phyloP scores from a whole-genome alignment of 2,329 filamentous ascomycete genomes.

The Fusarium palustre region DNA sequence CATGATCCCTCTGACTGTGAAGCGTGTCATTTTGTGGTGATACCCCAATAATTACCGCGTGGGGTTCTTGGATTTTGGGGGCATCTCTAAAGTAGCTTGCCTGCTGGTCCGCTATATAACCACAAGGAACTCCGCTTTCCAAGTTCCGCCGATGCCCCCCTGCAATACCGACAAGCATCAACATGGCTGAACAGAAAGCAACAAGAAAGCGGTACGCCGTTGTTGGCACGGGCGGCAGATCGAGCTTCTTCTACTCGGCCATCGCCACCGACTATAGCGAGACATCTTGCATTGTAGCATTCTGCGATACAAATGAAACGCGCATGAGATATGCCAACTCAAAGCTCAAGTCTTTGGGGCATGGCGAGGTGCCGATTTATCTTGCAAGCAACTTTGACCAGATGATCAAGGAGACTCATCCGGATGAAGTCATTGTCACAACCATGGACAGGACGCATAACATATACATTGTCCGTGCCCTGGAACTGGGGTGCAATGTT shows the following conservation, averaged over 20 bases:
- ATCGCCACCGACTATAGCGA: constrained; percentile 64
- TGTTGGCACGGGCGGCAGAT: constrained; percentile 69
- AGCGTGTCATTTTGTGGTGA: neutral
- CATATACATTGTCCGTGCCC: constrained; percentile 68
- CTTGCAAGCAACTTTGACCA: constrained; percentile 65
- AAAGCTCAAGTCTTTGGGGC: constrained; percentile 59
- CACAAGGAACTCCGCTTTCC: neutral
- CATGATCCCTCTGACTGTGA: constrained; percentile 4
- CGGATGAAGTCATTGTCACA: constrained; percentile 72
- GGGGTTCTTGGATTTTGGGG: neutral
- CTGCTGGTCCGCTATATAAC: neutral
- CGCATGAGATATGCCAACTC: constrained; percentile 68
- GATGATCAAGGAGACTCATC: constrained; percentile 67
- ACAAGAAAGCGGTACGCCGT: constrained; percentile 63
- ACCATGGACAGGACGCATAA: constrained; percentile 73
- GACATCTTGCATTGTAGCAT: constrained; percentile 64
- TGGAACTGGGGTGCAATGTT: constrained; percentile 70
- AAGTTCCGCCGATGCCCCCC: neutral
- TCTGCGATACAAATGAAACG: constrained; percentile 71
- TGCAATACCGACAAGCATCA: neutral
- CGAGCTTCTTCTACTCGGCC: constrained; percentile 71
- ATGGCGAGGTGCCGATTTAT: constrained; percentile 64
- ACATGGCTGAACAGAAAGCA: constrained; percentile 16
- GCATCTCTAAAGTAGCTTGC: too few relatives aligned
- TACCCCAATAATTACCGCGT: constrained; percentile 19